phyloP scores from a whole-genome alignment of 352 stramenopile species.

The Blastocystis sp. region DNA sequence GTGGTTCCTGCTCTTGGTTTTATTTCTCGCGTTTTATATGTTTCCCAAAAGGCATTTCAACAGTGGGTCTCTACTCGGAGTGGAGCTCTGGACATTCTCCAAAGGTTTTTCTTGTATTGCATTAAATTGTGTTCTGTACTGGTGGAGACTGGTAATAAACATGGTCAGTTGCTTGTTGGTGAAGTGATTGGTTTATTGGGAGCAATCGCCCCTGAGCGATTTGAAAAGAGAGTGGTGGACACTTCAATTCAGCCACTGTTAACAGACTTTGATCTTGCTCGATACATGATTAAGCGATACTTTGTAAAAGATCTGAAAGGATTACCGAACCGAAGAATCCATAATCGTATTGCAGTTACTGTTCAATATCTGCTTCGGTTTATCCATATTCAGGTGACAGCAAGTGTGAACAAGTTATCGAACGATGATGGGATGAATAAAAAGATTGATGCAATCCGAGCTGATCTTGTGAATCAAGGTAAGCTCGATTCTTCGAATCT shows the following conservation, averaged over 20 bases:
- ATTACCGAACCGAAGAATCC: not conserved
- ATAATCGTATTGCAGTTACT: slow-evolving; percentile 35
- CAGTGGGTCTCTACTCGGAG: not conserved
- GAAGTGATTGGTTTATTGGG: slow-evolving; percentile 4
- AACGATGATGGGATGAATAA: not conserved
- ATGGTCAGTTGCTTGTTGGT: not conserved
- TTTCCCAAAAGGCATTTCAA: not conserved
- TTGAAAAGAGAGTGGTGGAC: not conserved
- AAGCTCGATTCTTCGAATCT: not conserved
- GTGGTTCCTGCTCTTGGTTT: not conserved
- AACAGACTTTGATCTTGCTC: slow-evolving; percentile 15
- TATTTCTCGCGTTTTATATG: not conserved
- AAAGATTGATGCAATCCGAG: not conserved
- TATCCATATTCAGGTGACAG: not conserved
- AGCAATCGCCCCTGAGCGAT: not conserved
- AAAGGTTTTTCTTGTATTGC: not conserved
- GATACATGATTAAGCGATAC: slow-evolving; percentile 1
- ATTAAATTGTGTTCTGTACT: not conserved
- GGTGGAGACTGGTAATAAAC: not conserved
- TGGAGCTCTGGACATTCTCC: not conserved
- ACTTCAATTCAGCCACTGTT: not conserved
- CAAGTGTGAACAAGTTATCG: not conserved
- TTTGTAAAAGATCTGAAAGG: slow-evolving; percentile 56
- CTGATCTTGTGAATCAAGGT: not conserved
- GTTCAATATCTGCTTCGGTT: slow-evolving; percentile 23